Evolutionary conservation across 257 asterid species (phyloP), one percentile per base, ranked within the genome.

Genomic region (Plantago ovata): DNA sequence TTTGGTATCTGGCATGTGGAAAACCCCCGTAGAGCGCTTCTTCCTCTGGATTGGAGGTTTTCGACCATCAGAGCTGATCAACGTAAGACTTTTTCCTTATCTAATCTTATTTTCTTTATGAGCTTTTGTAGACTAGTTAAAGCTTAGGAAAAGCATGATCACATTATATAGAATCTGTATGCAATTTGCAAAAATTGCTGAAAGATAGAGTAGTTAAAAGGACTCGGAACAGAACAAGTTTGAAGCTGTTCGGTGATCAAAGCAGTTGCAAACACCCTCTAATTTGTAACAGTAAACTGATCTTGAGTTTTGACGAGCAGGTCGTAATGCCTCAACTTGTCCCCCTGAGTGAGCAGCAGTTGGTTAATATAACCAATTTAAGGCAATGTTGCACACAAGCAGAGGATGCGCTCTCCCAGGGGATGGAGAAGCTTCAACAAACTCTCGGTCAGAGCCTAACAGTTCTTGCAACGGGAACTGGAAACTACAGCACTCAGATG

Each of bases 1-100:
- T 77, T 65, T 89, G 52, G 84, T 78, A 7, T 93, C 86, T 3
- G 99, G 99, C 41, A 67, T 74, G 67, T 93, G 97, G 97, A 75
- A 76, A 72, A 81, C 97, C 39, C 66, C 97, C 0, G 84, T 86
- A 23, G 97, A 93, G 79, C 86, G 94, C 2, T 81, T 93, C 53
- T 82, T 93, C 76, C 87, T 82, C 2, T 93, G 97, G 99, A 80
- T 93, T 36, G 97, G 99, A 61, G 99, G 99, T n/a, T 89, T 82
- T 67, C 70, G 83, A 2, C 97, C 99, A 15, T 93, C 97, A 10
- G 94, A 86, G 65, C 86, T 93, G 77, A 82, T 93, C 14, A 89
- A 73, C 18, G 97, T 93, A 71, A 61, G 56, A 44, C 39, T 24
- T 55, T 22, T 16, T 46, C 38, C 44, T 28, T 3, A 28, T 28